Evolutionary conservation across 805 yeast genomes (phyloP).

Genomic region (Zygosaccharomyces siamensis): DNA sequence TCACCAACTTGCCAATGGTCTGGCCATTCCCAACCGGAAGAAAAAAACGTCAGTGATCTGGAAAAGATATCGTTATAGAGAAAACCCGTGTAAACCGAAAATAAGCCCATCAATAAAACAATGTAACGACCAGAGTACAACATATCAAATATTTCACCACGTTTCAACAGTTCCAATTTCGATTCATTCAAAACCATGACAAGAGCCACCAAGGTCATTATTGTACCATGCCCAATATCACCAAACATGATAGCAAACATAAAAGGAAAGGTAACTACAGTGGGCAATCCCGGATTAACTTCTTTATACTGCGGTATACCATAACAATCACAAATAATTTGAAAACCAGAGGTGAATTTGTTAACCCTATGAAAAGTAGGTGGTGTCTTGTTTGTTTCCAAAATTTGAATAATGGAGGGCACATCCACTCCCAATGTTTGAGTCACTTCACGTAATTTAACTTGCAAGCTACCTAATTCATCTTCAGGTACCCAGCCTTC

Average conservation of each 20-base stretch:
- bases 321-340: conserved; percentile 68
- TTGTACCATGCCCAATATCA: conserved; percentile 73
- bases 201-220: conserved; percentile 52
- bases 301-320: conserved; percentile 73
- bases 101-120: conserved; percentile 61
- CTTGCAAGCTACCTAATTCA: conserved; percentile 45
- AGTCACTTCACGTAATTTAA: conserved; percentile 40
- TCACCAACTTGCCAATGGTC: conserved; percentile 46
- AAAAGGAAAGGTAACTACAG: conserved; percentile 71
- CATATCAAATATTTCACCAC: conserved; percentile 76
- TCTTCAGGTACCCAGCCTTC: conserved; percentile 71
- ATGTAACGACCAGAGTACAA: conserved; percentile 69
- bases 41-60: conserved; percentile 60
- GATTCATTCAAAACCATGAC: conserved; percentile 52
- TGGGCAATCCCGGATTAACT: conserved; percentile 70
- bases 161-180: conserved; percentile 48
- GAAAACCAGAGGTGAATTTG: conserved; percentile 66
- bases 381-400: conserved; percentile 62
- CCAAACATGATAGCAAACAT: conserved; percentile 85
- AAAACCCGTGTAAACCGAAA: conserved; percentile 71
- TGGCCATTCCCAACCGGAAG: conserved; percentile 70
- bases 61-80: conserved; percentile 70
- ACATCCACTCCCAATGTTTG: conserved; percentile 29
- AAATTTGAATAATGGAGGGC: conserved; percentile 50
- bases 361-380: conserved; percentile 69